phyloP scores from a whole-genome alignment of 768 basidiomycete genomes.

The Pisolithus microcarpus region DNA sequence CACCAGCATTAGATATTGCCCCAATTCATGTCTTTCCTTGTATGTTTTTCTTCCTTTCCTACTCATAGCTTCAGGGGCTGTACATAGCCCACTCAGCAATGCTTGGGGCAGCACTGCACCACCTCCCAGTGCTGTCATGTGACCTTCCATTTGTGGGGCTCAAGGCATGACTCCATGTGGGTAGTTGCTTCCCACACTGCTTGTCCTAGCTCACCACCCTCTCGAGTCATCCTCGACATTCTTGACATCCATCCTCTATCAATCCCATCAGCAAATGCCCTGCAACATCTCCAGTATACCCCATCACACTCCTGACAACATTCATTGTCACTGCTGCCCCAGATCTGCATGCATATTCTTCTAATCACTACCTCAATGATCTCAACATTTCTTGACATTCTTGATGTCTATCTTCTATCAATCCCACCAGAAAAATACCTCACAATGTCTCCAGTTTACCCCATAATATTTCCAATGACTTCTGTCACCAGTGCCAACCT shows the following conservation, averaged over 20 bases:
- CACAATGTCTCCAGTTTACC: too few relatives aligned
- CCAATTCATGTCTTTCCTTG: background rate
- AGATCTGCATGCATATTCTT: background rate
- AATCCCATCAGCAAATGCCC: background rate
- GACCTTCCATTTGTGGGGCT: too few relatives aligned
- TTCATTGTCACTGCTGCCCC: background rate
- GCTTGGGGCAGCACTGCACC: too few relatives aligned
- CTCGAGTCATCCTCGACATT: too few relatives aligned
- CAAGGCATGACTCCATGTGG: too few relatives aligned
- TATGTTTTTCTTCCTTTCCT: background rate
- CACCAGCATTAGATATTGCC: conserved; percentile 1
- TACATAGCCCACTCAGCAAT: background rate
- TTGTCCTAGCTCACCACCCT: background rate
- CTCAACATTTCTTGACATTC: background rate
- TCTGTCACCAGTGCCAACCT: too few relatives aligned
- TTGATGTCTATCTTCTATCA: background rate
- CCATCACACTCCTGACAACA: background rate
- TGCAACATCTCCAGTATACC: background rate
- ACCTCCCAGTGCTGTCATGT: too few relatives aligned
- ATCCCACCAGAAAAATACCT: too few relatives aligned
- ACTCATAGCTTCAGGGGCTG: background rate
- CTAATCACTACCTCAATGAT: background rate
- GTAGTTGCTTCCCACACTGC: background rate
- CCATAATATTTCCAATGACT: too few relatives aligned
- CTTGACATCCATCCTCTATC: background rate